Conservation (phyloP, 192 early-diverging fungal genomes). For the Entomortierella chlamydospora region DNA sequence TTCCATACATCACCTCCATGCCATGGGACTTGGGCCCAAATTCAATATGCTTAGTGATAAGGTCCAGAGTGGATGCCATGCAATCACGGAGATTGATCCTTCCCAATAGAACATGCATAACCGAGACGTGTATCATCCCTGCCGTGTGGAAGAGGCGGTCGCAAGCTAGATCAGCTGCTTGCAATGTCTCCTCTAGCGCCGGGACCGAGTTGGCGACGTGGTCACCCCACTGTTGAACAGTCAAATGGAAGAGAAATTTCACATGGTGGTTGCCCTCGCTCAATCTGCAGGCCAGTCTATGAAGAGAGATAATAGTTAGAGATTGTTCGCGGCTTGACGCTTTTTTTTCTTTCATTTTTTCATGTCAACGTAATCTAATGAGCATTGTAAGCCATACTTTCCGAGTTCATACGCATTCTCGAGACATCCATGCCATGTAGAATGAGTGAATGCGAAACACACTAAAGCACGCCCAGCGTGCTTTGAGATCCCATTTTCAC, state of each 20-base stretch:
- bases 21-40: slow-evolving; percentile 51
- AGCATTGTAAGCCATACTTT: slow-evolving; percentile 25
- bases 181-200: slow-evolving; percentile 37
- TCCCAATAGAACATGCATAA: slow-evolving; percentile 35
- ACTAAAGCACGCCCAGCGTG: slow-evolving; percentile 36
- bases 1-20: slow-evolving; percentile 45
- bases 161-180: slow-evolving; percentile 22
- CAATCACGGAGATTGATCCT: slow-evolving; percentile 38
- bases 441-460: slow-evolving; percentile 37
- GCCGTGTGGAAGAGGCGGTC: slow-evolving; percentile 46
- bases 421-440: slow-evolving; percentile 46
- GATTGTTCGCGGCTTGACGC: no score
- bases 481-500: slow-evolving; percentile 43
- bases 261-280: slow-evolving; percentile 38
- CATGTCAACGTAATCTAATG: no score
- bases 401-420: slow-evolving; percentile 49
- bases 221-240: slow-evolving; percentile 51
- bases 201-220: slow-evolving; percentile 48
- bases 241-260: slow-evolving; percentile 41
- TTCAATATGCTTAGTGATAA: slow-evolving; percentile 36
- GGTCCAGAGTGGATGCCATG: slow-evolving; percentile 27
- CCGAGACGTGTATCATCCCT: slow-evolving; percentile 32
- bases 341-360: no score
- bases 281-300: slow-evolving; percentile 31
- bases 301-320: background rate